Percentiles rank a stretch among this genome's conserved stretches.
Conservation (phyloP, 768 basidiomycete genomes). For the Collybiopsis luxurians region DNA sequence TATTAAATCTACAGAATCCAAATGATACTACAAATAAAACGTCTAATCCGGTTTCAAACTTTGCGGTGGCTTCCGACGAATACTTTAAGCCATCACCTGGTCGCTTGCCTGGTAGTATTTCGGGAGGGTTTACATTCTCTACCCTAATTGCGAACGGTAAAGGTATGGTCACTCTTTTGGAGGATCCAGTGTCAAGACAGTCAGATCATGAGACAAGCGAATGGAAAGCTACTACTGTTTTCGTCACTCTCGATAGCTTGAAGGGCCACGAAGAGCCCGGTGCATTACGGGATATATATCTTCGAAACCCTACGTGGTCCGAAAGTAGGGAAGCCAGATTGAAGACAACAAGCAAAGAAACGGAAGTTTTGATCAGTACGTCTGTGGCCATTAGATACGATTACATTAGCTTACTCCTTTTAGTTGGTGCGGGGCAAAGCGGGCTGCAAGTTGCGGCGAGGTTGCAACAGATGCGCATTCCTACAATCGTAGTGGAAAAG, state of each 20-base stretch:
- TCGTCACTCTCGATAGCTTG: background rate
- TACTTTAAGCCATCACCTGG: too few relatives aligned
- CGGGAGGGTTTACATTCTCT: too few relatives aligned
- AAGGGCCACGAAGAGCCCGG: background rate
- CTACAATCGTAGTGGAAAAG: constrained; percentile 34
- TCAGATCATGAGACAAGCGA: background rate
- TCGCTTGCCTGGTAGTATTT: too few relatives aligned
- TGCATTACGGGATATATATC: too few relatives aligned
- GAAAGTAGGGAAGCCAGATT: background rate
- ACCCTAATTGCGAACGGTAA: too few relatives aligned
- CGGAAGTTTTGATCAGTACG: background rate
- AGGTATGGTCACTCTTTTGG: too few relatives aligned
- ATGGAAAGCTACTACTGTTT: background rate
- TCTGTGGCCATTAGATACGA: background rate
- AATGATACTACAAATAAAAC: too few relatives aligned
- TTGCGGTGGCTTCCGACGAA: too few relatives aligned
- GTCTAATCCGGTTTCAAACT: too few relatives aligned
- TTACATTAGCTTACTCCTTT: background rate
- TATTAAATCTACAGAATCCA: too few relatives aligned
- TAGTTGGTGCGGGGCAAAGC: constrained; percentile 43
- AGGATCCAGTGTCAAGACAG: too few relatives aligned
- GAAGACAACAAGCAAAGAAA: background rate
- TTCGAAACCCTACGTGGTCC: background rate
- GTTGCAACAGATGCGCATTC: constrained; percentile 38
- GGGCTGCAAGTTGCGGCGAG: constrained; percentile 43